Evolutionary conservation across 2,329 filamentous ascomycete genomes (phyloP), one percentile per base, ranked within the genome.

Genomic region (Chrysoporthe cubensis): DNA sequence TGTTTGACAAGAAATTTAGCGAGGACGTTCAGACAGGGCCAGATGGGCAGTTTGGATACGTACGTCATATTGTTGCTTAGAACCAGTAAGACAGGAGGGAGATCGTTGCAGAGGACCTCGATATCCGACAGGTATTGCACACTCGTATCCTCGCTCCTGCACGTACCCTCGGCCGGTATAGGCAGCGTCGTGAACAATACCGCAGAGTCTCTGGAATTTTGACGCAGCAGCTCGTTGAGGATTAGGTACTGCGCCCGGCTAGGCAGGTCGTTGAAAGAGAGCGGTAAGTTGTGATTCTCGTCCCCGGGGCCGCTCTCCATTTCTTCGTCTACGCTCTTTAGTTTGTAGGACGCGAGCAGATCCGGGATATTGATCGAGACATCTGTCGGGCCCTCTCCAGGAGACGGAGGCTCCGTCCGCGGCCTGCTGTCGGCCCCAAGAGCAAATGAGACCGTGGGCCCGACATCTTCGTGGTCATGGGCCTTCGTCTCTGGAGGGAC

Each of bases 231-330:
- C 77, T 97, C 93, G 76, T 97, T 97, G 18, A 97, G 80, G 40
- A 97, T 94, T 46, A 96, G 80, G 77, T 97, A 92, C 76, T 96
- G 93, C 1, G 93, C 93, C 18, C 92, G 88, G 73, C 91, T 92
- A 0, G 93, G 93, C 4, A 97, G 81, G 74, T 96, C 92, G 73
- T 97, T 96, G 82, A 97, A 97, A 2, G 89, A 93, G 2, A 96
- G 81, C 0, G 92, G 86, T 3, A 93, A 78, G 2, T 87, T 84
- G 64, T 89, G 88, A 32, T 87, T 86, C 3, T 87, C 85, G 74
- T 85, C 87, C 18, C 80, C 77, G 3, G 83, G 84, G 5, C 80
- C 80, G 6, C 71, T 74, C 7, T 77, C 74, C 26, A 72, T 74
- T 6, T 67, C 65, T 52, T 71, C 73, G 43, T 75, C 75, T 16